Percentiles rank a stretch among this genome's conserved stretches.
Evolutionary conservation across 257 asterid genomes (phyloP).

Genomic region (Solanum commersonii): DNA sequence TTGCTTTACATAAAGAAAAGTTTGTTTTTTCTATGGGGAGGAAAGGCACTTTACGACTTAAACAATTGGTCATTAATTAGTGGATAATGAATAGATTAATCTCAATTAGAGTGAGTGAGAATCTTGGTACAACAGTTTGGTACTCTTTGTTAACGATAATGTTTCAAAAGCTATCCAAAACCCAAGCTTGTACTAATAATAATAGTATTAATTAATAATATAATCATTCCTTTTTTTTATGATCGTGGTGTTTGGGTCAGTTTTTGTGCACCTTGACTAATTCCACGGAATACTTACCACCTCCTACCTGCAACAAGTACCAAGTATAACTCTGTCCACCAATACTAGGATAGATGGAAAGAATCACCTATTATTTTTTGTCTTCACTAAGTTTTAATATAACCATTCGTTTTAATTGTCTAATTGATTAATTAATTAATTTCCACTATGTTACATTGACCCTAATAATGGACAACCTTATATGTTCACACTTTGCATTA

Average conservation of each 20-base stretch:
- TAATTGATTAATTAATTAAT: not conserved
- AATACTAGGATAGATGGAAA: accelerated
- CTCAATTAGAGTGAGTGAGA: not conserved
- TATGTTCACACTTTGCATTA: not conserved
- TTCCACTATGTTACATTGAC: not conserved
- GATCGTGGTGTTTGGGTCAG: accelerated
- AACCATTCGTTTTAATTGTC: not conserved
- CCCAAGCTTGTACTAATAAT: conserved; percentile 5
- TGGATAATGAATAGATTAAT: not conserved
- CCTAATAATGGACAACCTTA: not conserved
- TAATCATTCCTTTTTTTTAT: not conserved
- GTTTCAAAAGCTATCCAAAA: not conserved
- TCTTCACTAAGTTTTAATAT: not conserved
- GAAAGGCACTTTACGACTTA: not conserved
- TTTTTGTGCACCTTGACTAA: accelerated
- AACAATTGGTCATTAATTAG: not conserved
- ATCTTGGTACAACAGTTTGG: not conserved
- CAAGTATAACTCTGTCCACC: too few species aligned
- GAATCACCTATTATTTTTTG: too few species aligned
- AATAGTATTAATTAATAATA: not conserved
- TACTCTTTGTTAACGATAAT: not conserved
- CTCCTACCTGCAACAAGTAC: accelerated
- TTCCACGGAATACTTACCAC: accelerated
- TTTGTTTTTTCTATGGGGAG: not conserved
- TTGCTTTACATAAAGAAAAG: not conserved